Conservation (phyloP, 768 basidiomycete genomes). For the Calocybe gangraenosa region DNA sequence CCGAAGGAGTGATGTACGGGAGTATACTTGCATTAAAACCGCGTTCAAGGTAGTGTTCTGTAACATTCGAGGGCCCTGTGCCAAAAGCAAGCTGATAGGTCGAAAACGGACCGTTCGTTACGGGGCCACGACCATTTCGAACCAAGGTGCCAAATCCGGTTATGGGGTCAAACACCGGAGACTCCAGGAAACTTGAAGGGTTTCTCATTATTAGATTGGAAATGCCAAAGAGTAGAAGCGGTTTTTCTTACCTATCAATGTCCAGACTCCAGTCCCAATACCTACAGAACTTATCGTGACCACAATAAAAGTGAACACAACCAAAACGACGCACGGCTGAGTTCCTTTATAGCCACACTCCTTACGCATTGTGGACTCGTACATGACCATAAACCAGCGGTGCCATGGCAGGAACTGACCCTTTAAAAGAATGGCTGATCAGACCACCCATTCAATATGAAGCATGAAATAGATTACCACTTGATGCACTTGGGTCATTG, state of each 20-base stretch:
- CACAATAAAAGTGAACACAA: not conserved
- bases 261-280: conserved; percentile 41
- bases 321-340: conserved; percentile 15
- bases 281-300: conserved; percentile 14
- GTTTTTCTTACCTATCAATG: conserved; percentile 17
- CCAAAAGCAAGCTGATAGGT: conserved; percentile 29
- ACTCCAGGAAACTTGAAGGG: conserved; percentile 22
- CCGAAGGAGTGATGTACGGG: conserved; percentile 14
- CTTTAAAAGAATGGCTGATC: not conserved
- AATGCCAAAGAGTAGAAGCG: not conserved
- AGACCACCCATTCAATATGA: too few species aligned
- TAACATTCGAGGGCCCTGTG: conserved; percentile 28
- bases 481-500: too few species aligned
- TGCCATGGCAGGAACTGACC: conserved; percentile 27
- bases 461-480: too few species aligned
- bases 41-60: conserved; percentile 28
- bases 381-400: conserved; percentile 19
- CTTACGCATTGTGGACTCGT: conserved; percentile 20
- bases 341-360: conserved; percentile 23
- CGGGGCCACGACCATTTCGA: conserved; percentile 18
- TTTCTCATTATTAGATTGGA: not conserved
- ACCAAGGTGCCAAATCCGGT: conserved; percentile 37
- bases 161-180: conserved; percentile 31
- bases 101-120: conserved; percentile 31
- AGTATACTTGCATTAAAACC: conserved; percentile 19